Conservation (phyloP, 169 alveolate species). For the Eimeria praecox region DNA sequence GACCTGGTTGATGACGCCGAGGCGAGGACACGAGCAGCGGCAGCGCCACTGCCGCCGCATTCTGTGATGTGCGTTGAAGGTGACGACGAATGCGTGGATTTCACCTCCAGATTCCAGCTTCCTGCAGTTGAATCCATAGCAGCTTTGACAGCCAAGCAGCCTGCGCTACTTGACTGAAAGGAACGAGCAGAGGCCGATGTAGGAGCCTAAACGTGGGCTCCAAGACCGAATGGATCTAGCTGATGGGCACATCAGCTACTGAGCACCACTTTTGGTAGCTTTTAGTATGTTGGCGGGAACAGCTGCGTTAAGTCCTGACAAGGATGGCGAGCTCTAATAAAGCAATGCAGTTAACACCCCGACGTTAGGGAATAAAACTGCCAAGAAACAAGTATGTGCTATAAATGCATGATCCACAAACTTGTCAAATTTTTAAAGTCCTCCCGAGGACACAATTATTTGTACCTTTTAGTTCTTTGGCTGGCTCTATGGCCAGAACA, state of each 20-base stretch:
- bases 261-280: not conserved
- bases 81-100: not conserved
- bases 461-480: not conserved
- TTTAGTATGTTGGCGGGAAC: not conserved
- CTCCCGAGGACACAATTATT: not conserved
- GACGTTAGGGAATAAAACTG: not conserved
- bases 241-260: not conserved
- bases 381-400: not conserved
- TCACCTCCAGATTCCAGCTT: not conserved
- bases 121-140: conserved; percentile 36
- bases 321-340: not conserved
- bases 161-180: not conserved
- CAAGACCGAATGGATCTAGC: not conserved
- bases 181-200: not conserved
- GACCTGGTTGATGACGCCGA: not conserved
- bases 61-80: not conserved
- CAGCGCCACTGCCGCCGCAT: not conserved
- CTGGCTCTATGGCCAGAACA: not conserved
- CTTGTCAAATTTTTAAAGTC: not conserved
- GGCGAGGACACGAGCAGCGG: not conserved
- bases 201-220: not conserved
- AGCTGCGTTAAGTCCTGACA: conserved; percentile 31
- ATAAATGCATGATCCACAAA: not conserved
- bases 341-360: not conserved
- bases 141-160: not conserved